phyloP scores from a whole-genome alignment of 495 filamentous ascomycete species.

The Pyrenula aspistea region DNA sequence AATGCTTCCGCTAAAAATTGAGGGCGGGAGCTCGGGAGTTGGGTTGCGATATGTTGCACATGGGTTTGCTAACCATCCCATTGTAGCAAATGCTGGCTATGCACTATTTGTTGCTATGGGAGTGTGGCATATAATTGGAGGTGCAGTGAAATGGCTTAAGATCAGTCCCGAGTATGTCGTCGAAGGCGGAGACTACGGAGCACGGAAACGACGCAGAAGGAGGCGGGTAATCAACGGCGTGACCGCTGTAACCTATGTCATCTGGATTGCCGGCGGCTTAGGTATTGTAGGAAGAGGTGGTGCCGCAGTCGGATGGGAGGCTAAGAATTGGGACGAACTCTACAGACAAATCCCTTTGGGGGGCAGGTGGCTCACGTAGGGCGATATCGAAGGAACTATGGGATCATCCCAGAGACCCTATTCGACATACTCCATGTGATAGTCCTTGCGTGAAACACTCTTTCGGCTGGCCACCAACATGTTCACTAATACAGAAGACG shows the following conservation, averaged over 20 bases:
- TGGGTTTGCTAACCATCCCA: conserved; percentile 59
- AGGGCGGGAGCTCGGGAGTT: conserved; percentile 73
- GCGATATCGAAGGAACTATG: no score
- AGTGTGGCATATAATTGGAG: conserved; percentile 73
- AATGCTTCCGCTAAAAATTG: conserved; percentile 54
- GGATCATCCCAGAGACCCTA: no score
- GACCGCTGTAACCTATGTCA: conserved; percentile 37
- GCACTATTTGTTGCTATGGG: conserved; percentile 52
- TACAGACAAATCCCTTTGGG: conserved; percentile 43
- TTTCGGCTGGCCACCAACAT: no score
- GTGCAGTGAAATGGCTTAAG: conserved; percentile 64
- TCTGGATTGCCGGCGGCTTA: conserved; percentile 75
- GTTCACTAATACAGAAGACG: no score
- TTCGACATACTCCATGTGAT: no score
- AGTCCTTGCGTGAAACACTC: no score
- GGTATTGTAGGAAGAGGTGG: conserved; percentile 69
- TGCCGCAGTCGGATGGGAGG: conserved; percentile 54
- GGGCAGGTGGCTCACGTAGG: conserved; percentile 27
- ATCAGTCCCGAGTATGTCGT: conserved; percentile 28
- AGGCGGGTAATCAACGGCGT: conserved; percentile 60
- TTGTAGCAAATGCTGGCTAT: conserved; percentile 57
- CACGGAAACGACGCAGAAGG: conserved; percentile 38
- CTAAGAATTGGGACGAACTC: conserved; percentile 61
- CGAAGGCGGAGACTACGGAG: conserved; percentile 26
- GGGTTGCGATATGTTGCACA: conserved; percentile 75